These are phyloP conservation scores for Cyclocybe cylindracea DNA, from an alignment of 768 basidiomycete genomes.

Conservation along the genomic window DNA sequence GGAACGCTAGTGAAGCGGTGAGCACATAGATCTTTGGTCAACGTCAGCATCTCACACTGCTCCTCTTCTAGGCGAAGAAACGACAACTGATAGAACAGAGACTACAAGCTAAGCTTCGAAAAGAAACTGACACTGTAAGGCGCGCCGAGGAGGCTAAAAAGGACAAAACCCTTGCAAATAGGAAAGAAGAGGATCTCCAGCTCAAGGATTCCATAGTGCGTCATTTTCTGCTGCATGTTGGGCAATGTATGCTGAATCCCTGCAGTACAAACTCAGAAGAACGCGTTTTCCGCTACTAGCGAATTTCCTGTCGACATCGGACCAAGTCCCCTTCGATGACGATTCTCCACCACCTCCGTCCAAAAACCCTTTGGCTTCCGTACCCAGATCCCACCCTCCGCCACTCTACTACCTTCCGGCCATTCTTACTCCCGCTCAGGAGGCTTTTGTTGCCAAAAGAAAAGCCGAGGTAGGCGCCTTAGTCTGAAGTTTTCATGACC, in stretches of 20 bases:
- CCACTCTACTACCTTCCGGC: conserved; percentile 79
- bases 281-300: conserved; percentile 71
- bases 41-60: not conserved
- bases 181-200: conserved; percentile 82
- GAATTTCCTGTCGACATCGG: conserved; percentile 77
- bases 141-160: conserved; percentile 86
- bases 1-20: conserved; percentile 85
- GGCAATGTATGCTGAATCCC: not conserved
- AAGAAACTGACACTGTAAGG: conserved; percentile 85
- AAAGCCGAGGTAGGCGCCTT: conserved; percentile 57
- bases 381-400: conserved; percentile 69
- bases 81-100: conserved; percentile 81
- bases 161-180: conserved; percentile 72
- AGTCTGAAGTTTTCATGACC: not conserved
- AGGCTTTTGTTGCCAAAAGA: conserved; percentile 60
- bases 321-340: conserved; percentile 53
- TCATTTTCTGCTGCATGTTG: conserved; percentile 11
- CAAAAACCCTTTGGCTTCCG: conserved; percentile 41
- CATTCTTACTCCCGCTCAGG: conserved; percentile 67
- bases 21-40: conserved; percentile 19
- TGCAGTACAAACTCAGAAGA: conserved; percentile 72
- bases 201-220: conserved; percentile 80
- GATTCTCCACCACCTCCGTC: conserved; percentile 31
- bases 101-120: conserved; percentile 80
- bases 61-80: conserved; percentile 69